These are phyloP conservation scores for Phytophthora aleatoria DNA, from an alignment of 352 stramenopile species.

Conservation along the genomic window DNA sequence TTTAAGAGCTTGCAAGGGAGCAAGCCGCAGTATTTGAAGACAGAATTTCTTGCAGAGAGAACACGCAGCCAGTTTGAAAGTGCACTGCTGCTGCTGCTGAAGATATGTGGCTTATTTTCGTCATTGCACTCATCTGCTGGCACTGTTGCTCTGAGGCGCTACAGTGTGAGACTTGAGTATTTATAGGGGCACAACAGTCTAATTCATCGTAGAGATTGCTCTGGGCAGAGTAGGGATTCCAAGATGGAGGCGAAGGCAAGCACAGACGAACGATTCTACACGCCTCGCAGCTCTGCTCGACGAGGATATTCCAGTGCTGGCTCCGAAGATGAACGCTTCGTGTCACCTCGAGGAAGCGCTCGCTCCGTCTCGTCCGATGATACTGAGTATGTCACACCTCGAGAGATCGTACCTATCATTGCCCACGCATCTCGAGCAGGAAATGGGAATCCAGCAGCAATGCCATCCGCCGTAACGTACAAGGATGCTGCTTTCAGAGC, in stretches of 20 bases:
- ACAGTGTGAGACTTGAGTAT: conserved; percentile 7
- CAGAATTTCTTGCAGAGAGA: conserved; percentile 30
- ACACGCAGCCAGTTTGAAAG: conserved; percentile 42
- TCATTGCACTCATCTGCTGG: conserved; percentile 7
- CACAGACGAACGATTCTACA: conserved; percentile 69
- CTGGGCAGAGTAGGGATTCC: not conserved
- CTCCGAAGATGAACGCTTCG: conserved; percentile 71
- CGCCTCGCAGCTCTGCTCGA: conserved; percentile 58
- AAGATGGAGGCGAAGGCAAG: conserved; percentile 53
- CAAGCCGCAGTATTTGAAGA: conserved; percentile 16
- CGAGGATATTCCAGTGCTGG: conserved; percentile 55
- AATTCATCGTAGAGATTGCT: conserved; percentile 1
- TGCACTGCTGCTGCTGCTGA: not conserved
- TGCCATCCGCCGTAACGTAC: conserved; percentile 15
- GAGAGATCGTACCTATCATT: conserved; percentile 34
- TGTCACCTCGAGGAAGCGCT: conserved; percentile 57
- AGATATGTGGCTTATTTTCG: conserved; percentile 14
- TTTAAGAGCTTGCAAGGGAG: conserved; percentile 13
- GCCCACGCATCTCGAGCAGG: conserved; percentile 5
- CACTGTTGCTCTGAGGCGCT: not conserved
- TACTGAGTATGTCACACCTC: conserved; percentile 59
- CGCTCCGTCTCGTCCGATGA: conserved; percentile 72
- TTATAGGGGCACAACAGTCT: conserved; percentile 16
- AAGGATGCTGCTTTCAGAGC: conserved; percentile 30
- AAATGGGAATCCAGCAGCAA: conserved; percentile 1